Evolutionary conservation across 2,329 filamentous ascomycete species (phyloP).

Genomic region (Botrytis paeoniae): DNA sequence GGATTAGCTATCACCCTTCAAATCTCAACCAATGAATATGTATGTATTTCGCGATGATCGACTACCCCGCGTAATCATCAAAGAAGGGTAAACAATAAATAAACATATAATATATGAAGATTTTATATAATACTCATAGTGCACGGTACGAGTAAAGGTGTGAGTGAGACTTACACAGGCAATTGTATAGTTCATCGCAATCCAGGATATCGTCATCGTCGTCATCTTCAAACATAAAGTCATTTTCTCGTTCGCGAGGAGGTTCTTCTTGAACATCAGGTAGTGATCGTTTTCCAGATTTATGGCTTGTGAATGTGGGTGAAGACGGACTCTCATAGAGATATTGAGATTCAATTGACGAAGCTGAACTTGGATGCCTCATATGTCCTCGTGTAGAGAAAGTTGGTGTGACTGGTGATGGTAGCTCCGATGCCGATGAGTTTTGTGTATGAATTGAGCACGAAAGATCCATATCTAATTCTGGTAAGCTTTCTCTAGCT

Average conservation of each 20-base stretch:
- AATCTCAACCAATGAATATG: conserved; percentile 5
- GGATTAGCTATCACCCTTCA: conserved; percentile 14
- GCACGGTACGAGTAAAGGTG: background rate
- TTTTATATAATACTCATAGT: background rate
- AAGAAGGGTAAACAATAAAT: background rate
- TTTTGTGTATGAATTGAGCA: conserved; percentile 35
- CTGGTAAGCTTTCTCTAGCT: conserved; percentile 41
- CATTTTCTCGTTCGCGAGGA: conserved; percentile 59
- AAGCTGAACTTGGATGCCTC: conserved; percentile 70
- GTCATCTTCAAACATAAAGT: conserved; percentile 47
- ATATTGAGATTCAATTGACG: conserved; percentile 65
- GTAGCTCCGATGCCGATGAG: conserved; percentile 57
- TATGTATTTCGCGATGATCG: conserved; percentile 8
- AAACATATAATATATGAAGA: conserved; percentile 19
- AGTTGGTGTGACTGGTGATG: conserved; percentile 68
- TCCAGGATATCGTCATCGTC: conserved; percentile 6
- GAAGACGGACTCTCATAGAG: conserved; percentile 56
- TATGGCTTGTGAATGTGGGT: conserved; percentile 49
- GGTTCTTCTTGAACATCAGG: conserved; percentile 85
- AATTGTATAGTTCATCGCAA: conserved; percentile 57
- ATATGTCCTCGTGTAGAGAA: conserved; percentile 60
- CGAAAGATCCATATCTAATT: conserved; percentile 36
- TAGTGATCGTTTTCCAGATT: conserved; percentile 63
- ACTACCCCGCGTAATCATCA: conserved; percentile 17
- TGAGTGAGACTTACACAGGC: conserved; percentile 63